Evolutionary conservation across 2,329 filamentous ascomycete species (phyloP), one percentile per base, ranked within the genome.

Genomic region (Paraphoma sp.): DNA sequence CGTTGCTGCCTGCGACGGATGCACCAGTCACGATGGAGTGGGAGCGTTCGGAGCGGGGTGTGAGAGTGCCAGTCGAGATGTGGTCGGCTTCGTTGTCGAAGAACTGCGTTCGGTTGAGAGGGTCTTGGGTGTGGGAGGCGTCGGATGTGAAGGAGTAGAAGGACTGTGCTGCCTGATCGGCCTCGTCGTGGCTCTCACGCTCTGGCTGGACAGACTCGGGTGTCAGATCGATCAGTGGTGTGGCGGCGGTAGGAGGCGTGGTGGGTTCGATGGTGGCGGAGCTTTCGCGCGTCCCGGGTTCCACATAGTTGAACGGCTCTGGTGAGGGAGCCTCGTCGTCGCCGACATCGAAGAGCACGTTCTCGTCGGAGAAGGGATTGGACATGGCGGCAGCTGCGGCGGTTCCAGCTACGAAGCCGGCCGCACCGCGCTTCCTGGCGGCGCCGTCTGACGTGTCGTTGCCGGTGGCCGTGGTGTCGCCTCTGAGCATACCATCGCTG

Each of bases 291-390:
- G 71, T 65, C 9, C 30, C 44, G 10, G 51, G 52, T 42, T 74
- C 72, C 48, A 60, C 55, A 54, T 71, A 69, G 17, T 53, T 59
- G 38, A 72, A 71, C 0, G 68, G 59, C n/a, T 70, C 63, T 0
- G 71, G 68, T 10, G 70, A 65, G 3, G 68, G 68, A 2, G 70
- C 65, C 48, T 72, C 60, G 51, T 70, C 63, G 50, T 67, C 62
- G 48, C 75, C 69, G 38, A 77, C 72, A 63, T 81, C 80, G 33
- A 82, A 78, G 10, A 81, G 75, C 1, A 81, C 70, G 28, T 71
- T 56, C 41, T 74, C 71, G 55, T 83, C 80, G 12, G 74, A 70
- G 60, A 83, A 83, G 4, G 81, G 80, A 49, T 82, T 79, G 1
- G 76, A 74, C 48, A 67, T 56, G 18, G 65, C 60, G 23, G 60